These are phyloP conservation scores for Anthracocystis panici-leucophaei DNA, from an alignment of 1,284 basidiomycete genomes.

Conservation along the genomic window DNA sequence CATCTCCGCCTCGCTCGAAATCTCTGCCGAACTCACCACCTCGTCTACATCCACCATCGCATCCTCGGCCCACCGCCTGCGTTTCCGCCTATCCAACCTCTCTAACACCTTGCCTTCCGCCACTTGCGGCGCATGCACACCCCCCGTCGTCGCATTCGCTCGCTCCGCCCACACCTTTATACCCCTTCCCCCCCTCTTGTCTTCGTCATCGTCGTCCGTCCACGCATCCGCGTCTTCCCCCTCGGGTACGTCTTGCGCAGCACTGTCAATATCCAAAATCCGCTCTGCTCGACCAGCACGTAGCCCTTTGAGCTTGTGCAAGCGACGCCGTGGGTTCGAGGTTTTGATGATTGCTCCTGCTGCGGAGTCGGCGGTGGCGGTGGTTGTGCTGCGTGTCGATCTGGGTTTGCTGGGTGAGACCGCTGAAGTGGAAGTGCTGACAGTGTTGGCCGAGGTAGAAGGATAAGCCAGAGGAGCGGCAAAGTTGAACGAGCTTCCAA, in stretches of 20 bases:
- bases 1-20: conserved; percentile 3
- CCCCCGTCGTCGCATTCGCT: background rate
- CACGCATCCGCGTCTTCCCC: conserved; percentile 28
- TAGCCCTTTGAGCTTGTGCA: conserved; percentile 32
- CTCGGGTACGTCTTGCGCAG: background rate
- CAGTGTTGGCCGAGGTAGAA: background rate
- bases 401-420: background rate
- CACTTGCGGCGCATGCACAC: background rate
- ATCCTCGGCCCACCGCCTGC: conserved; percentile 8
- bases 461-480: conserved; percentile 18
- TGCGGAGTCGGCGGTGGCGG: background rate
- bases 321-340: conserved; percentile 24
- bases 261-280: conserved; percentile 25
- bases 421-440: background rate
- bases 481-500: conserved; percentile 26
- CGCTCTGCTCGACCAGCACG: conserved; percentile 32
- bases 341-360: conserved; percentile 24
- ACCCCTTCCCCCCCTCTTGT: background rate
- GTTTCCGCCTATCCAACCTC: conserved; percentile 23
- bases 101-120: conserved; percentile 19
- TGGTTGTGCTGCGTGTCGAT: background rate
- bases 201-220: conserved; percentile 39
- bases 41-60: conserved; percentile 1
- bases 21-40: background rate
- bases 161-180: conserved; percentile 25